phyloP scores from a whole-genome alignment of 805 yeast genomes.

The Nakazawaea anatomiae region DNA sequence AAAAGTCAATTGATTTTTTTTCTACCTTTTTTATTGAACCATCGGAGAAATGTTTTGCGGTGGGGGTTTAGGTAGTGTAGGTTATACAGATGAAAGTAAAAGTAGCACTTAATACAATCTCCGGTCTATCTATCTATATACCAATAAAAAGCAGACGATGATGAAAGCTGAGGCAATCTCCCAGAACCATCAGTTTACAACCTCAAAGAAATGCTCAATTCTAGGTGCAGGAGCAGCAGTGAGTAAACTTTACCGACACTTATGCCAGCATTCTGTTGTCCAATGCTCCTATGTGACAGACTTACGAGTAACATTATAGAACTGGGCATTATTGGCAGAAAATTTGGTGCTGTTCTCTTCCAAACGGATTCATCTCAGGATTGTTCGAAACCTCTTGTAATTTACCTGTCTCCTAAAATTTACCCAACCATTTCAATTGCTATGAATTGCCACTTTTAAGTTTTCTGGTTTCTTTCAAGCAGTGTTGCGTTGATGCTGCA shows the following conservation, averaged over 20 bases:
- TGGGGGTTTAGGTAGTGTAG: not conserved
- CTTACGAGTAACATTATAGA: not conserved
- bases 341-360: not conserved
- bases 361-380: not conserved
- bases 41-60: slow-evolving; percentile 9
- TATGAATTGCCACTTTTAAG: not conserved
- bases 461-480: no score
- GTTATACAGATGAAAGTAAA: no score
- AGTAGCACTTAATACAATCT: no score
- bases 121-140: no score
- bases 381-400: not conserved
- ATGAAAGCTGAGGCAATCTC: no score
- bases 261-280: not conserved
- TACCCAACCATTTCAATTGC: not conserved
- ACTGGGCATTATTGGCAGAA: not conserved
- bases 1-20: not conserved
- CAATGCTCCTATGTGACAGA: not conserved
- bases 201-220: slow-evolving; percentile 2
- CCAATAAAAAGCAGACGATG: no score
- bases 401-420: not conserved
- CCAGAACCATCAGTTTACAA: not conserved
- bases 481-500: not conserved
- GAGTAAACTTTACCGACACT: slow-evolving; percentile 1
- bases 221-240: slow-evolving; percentile 2
- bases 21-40: not conserved